Base-by-base conservation (phyloP, 208 protist genomes). In the Wallacemonas rigidus region DNA sequence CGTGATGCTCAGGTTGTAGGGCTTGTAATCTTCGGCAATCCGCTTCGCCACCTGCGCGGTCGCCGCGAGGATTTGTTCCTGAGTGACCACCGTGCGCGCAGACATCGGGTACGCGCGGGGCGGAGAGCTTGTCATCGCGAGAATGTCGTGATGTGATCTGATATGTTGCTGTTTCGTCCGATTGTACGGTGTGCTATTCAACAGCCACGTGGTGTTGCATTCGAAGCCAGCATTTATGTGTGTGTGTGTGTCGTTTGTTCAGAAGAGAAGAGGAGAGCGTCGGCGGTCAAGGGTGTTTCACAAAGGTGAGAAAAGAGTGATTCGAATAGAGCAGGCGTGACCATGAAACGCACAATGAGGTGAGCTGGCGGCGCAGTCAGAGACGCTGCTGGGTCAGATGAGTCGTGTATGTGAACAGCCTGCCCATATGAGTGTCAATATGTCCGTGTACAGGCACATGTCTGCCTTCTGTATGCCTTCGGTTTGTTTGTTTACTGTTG, bases 1-100 rank as follows among this genome's bases (percentile, higher is more conserved):
- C 15, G 69, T 76, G 3, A 71, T 17, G 7, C 36, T 75, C 14
- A 92, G 69, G 38, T 75, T 76, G 51, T 63, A 82, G 35, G 76
- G 62, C 35, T 53, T 62, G 81, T 95, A 97, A 78, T 94, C 89
- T 9, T 72, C 56, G 1, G 89, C 92, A 50, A 95, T 97, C 55
- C 78, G 76, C 70, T 89, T 75, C 0, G 89, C 92, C 12, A 79
- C 76, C 70, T 74, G 62, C 7, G 70, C 69, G 47, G 81, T 94
- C 38, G 76, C 70, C 1, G 39, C 54, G 51, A 75, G 76, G n/a
- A 97, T 75, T 63, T 90, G 69, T 69, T 89, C 83, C 82, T 93
- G 72, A 5, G 81, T 82, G 35, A 81, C 74, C 39, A 96, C 64
- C 0, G 80, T 85, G 58, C 68, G 67, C 56, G 64, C 74, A 2